These are phyloP conservation scores for Nitzschia palea DNA, from an alignment of 108 stramenopile genomes.

Conservation along the genomic window DNA sequence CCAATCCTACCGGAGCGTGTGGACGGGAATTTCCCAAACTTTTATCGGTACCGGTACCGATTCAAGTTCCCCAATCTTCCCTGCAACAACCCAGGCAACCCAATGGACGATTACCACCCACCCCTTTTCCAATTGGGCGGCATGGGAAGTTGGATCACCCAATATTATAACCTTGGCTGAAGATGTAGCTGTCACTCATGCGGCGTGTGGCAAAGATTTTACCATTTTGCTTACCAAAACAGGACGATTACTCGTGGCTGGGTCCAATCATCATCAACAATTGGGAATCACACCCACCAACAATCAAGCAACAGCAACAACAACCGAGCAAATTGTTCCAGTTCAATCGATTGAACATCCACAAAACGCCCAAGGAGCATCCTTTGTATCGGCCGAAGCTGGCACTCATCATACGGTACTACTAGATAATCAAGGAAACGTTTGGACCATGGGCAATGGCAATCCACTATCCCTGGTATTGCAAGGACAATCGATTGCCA, in stretches of 20 bases:
- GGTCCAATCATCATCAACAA: constrained; percentile 57
- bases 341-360: constrained; percentile 45
- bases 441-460: constrained; percentile 53
- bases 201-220: constrained; percentile 64
- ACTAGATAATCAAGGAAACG: constrained; percentile 59
- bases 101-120: background rate
- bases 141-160: constrained; percentile 16
- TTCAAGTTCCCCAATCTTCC: constrained; percentile 31
- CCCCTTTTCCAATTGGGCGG: constrained; percentile 47
- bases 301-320: too few relatives aligned
- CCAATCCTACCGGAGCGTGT: constrained; percentile 59
- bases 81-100: background rate
- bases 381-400: constrained; percentile 57
- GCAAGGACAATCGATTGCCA: constrained; percentile 31
- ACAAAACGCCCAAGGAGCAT: constrained; percentile 9
- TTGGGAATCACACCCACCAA: constrained; percentile 46
- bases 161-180: constrained; percentile 42
- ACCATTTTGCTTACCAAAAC: constrained; percentile 60
- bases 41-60: constrained; percentile 52
- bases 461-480: constrained; percentile 15
- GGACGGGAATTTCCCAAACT: constrained; percentile 56
- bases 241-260: constrained; percentile 65
- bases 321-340: background rate
- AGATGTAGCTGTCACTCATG: constrained; percentile 62
- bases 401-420: constrained; percentile 52